These are phyloP conservation scores for Thalassiosira exigua DNA, from an alignment of 352 stramenopile species.

Conservation along the genomic window DNA sequence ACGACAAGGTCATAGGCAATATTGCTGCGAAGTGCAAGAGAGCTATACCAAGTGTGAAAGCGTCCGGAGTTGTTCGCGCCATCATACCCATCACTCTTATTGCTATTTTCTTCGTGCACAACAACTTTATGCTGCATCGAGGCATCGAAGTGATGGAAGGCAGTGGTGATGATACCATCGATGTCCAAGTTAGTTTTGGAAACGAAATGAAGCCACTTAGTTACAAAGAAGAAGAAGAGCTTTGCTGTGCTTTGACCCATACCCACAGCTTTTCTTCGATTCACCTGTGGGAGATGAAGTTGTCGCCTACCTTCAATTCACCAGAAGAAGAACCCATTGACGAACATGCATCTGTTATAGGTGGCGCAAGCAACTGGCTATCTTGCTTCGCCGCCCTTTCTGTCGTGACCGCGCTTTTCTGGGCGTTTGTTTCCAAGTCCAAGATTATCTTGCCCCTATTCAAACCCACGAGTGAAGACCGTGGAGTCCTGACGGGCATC, in stretches of 20 bases:
- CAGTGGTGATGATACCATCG: background rate
- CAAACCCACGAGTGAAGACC: slow-evolving; percentile 2
- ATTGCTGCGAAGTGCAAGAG: slow-evolving; percentile 20
- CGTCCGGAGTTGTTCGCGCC: background rate
- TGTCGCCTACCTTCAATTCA: slow-evolving; percentile 16
- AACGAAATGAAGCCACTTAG: too few relatives aligned
- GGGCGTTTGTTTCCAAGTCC: slow-evolving; percentile 17
- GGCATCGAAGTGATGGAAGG: background rate
- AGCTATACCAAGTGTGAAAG: background rate
- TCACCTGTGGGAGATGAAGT: slow-evolving; percentile 24
- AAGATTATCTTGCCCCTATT: slow-evolving; percentile 2
- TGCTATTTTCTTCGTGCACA: slow-evolving; percentile 16
- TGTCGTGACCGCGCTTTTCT: slow-evolving; percentile 16
- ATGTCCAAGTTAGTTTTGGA: too few relatives aligned
- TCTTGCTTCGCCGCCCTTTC: background rate
- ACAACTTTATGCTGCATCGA: background rate
- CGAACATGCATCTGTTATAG: background rate
- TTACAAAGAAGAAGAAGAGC: slow-evolving; percentile 13
- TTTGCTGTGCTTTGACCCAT: slow-evolving; percentile 24
- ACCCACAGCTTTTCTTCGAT: slow-evolving; percentile 13
- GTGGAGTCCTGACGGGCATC: slow-evolving; percentile 20
- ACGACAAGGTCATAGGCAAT: slow-evolving; percentile 11
- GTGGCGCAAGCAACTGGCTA: slow-evolving; percentile 1
- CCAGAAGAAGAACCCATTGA: too few relatives aligned
- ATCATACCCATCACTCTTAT: slow-evolving; percentile 1